A percentile compares a stretch with the other conserved stretches of the same genome.
Conservation (phyloP, 2,329 filamentous ascomycete species). For the Clonostachys chloroleuca region DNA sequence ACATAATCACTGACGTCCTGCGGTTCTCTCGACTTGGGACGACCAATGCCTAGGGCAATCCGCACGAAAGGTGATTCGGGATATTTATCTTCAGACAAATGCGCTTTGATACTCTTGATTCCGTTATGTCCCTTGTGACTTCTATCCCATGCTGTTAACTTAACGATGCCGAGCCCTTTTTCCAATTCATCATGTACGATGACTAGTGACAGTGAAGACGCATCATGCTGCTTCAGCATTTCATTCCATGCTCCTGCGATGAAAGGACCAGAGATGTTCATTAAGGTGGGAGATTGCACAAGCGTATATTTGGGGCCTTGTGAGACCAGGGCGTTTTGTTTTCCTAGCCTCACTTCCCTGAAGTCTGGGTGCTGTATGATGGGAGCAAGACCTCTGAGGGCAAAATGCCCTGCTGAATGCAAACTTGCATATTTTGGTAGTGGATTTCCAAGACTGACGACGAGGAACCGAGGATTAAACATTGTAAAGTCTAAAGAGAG, state of each 20-base stretch:
- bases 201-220: slow-evolving; percentile 49
- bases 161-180: slow-evolving; percentile 61
- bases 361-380: slow-evolving; percentile 42
- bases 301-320: slow-evolving; percentile 54
- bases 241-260: slow-evolving; percentile 62
- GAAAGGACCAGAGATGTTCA: slow-evolving; percentile 80
- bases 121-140: slow-evolving; percentile 73
- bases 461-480: slow-evolving; percentile 56
- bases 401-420: slow-evolving; percentile 82
- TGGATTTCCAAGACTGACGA: slow-evolving; percentile 87
- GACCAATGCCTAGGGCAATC: slow-evolving; percentile 83
- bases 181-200: slow-evolving; percentile 90
- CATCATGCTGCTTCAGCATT: slow-evolving; percentile 30
- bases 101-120: slow-evolving; percentile 59
- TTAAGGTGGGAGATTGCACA: slow-evolving; percentile 70
- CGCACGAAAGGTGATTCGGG: slow-evolving; percentile 42
- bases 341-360: slow-evolving; percentile 37
- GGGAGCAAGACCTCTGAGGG: slow-evolving; percentile 58
- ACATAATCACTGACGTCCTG: slow-evolving; percentile 74
- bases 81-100: slow-evolving; percentile 36
- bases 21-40: slow-evolving; percentile 65
- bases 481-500: slow-evolving; percentile 9
- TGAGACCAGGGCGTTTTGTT: slow-evolving; percentile 45
- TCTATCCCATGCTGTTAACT: slow-evolving; percentile 55
- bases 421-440: slow-evolving; percentile 70